These are phyloP conservation scores for Dorcoceras hygrometricum DNA, from an alignment of 257 asterid genomes.

Conservation along the genomic window DNA sequence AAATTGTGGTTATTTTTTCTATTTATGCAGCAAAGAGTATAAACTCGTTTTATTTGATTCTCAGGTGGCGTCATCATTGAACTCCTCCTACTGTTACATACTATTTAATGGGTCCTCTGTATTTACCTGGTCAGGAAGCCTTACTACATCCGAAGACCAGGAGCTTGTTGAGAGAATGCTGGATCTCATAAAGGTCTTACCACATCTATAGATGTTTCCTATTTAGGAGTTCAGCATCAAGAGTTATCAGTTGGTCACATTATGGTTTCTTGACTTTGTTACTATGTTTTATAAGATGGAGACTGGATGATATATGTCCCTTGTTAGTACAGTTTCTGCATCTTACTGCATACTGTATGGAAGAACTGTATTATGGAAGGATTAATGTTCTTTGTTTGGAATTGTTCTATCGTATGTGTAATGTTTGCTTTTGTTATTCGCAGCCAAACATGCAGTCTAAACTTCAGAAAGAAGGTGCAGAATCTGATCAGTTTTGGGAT, in stretches of 20 bases:
- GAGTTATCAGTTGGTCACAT: constrained; percentile 22
- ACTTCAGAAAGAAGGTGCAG: constrained; percentile 92
- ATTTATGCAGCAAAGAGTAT: constrained; percentile 21
- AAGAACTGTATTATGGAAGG: neutral
- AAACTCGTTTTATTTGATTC: constrained; percentile 27
- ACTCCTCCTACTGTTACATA: constrained; percentile 90
- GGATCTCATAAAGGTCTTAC: constrained; percentile 80
- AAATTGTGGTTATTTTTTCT: neutral
- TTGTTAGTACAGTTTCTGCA: neutral
- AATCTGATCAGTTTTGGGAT: constrained; percentile 95
- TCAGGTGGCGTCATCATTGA: constrained; percentile 90
- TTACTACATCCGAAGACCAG: constrained; percentile 81
- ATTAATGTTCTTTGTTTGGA: neutral
- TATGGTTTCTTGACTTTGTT: constrained; percentile 6
- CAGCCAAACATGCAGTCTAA: constrained; percentile 92
- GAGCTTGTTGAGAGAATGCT: constrained; percentile 97
- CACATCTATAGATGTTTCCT: constrained; percentile 17
- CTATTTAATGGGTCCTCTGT: constrained; percentile 75
- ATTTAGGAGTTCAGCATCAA: constrained; percentile 14
- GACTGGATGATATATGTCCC: neutral
- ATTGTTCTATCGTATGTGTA: neutral
- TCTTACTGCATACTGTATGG: neutral
- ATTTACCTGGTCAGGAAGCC: constrained; percentile 88
- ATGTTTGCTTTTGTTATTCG: constrained; percentile 26
- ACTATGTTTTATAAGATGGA: neutral